A percentile compares a stretch with the other conserved stretches of the same genome.
Evolutionary conservation across 306 rosid genomes (phyloP).

Genomic region (Quercus aquifolioides): DNA sequence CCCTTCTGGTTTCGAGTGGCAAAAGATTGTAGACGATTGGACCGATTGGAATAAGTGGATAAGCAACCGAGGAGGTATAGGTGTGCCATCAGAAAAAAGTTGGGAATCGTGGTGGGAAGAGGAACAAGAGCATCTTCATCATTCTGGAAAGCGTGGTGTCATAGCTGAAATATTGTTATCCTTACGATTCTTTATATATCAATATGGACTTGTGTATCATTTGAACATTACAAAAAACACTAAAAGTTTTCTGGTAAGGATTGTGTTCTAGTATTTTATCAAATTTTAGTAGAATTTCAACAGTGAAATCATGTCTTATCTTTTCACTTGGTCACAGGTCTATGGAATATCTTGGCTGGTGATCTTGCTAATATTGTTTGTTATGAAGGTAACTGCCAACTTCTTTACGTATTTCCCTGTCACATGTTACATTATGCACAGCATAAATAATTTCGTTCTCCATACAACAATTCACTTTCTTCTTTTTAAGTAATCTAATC

Average conservation of each 20-base stretch:
- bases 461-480: background rate
- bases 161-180: constrained; percentile 73
- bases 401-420: constrained; percentile 1
- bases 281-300: background rate
- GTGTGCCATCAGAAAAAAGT: constrained; percentile 90
- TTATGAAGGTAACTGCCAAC: constrained; percentile 76
- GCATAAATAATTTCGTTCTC: background rate
- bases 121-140: constrained; percentile 89
- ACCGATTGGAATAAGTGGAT: constrained; percentile 99
- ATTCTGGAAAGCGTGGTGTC: constrained; percentile 87
- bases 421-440: background rate
- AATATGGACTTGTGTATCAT: constrained; percentile 95
- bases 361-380: constrained; percentile 73
- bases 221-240: constrained; percentile 50
- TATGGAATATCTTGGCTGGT: constrained; percentile 98
- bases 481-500: background rate
- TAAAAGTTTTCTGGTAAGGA: constrained; percentile 64
- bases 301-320: constrained; percentile 6
- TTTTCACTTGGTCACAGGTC: constrained; percentile 53
- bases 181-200: constrained; percentile 89
- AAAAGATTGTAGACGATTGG: constrained; percentile 98
- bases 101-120: constrained; percentile 99
- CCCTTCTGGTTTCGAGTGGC: constrained; percentile 99
- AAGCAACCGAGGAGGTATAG: constrained; percentile 89
- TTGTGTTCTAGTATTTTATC: constrained; percentile 2